These are phyloP conservation scores for Saitozyma sp. DNA, from an alignment of 768 basidiomycete species.

Conservation along the genomic window DNA sequence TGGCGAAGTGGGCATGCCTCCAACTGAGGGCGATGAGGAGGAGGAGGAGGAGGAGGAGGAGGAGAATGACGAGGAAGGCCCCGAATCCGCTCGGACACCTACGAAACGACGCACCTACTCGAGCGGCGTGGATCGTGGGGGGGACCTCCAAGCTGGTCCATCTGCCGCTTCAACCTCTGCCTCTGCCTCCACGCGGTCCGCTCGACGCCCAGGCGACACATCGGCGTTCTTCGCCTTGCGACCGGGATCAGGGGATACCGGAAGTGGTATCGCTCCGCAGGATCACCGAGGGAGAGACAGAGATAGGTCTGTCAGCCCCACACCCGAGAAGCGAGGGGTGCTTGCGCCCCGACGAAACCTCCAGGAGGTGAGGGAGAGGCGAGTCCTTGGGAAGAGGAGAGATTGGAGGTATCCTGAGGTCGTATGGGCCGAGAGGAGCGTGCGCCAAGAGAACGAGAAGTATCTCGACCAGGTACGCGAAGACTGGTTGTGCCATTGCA, in stretches of 20 bases:
- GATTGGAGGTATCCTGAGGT: slow-evolving; percentile 42
- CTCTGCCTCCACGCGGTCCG: not conserved
- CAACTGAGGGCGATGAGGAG: slow-evolving; percentile 2
- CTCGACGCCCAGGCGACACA: not conserved
- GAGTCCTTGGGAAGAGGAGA: slow-evolving; percentile 10
- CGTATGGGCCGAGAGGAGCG: slow-evolving; percentile 17
- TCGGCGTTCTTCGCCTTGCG: slow-evolving; percentile 24
- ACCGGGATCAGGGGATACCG: slow-evolving; percentile 13
- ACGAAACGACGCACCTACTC: slow-evolving; percentile 30
- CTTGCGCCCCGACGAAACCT: slow-evolving; percentile 4
- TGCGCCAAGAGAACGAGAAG: not conserved
- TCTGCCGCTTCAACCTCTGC: not conserved
- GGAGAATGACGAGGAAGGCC: slow-evolving; percentile 8
- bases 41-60: slow-evolving; percentile 11
- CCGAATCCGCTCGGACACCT: slow-evolving; percentile 20
- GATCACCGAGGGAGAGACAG: not conserved
- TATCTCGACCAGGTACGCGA: too few relatives aligned
- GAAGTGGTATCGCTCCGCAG: not conserved
- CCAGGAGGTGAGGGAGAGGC: slow-evolving; percentile 4
- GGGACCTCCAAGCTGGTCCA: slow-evolving; percentile 1
- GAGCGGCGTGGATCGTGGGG: slow-evolving; percentile 7
- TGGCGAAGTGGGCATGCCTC: not conserved
- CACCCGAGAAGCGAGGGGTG: slow-evolving; percentile 3
- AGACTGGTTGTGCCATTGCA: too few relatives aligned
- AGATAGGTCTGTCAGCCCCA: not conserved